Evolutionary conservation across 352 stramenopile species (phyloP).

Genomic region (Phytophthora rubi): DNA sequence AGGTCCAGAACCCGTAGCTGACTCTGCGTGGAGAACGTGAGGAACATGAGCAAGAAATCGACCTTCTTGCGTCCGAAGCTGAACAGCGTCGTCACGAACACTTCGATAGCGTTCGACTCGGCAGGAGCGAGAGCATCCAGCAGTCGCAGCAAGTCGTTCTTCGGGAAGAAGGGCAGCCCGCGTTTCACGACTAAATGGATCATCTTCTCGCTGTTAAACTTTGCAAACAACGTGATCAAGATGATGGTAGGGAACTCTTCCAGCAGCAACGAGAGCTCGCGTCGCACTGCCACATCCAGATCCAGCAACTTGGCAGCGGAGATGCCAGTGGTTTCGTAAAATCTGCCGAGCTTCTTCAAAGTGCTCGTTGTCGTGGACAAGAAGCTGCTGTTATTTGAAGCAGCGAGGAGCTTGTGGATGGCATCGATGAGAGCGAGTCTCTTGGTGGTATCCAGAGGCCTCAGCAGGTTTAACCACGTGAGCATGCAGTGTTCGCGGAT

Average conservation of each 20-base stretch:
- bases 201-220: conserved; percentile 59
- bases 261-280: conserved; percentile 42
- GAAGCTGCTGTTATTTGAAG: conserved; percentile 11
- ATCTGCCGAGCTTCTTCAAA: conserved; percentile 61
- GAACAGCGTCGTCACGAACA: conserved; percentile 51
- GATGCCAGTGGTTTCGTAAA: conserved; percentile 57
- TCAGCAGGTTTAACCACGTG: conserved; percentile 54
- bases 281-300: conserved; percentile 39
- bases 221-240: conserved; percentile 53
- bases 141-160: conserved; percentile 54
- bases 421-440: conserved; percentile 46
- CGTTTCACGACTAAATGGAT: conserved; percentile 45
- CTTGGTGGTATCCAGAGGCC: conserved; percentile 30
- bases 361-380: conserved; percentile 27
- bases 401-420: conserved; percentile 26
- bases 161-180: conserved; percentile 44
- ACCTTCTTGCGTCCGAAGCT: conserved; percentile 39
- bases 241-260: conserved; percentile 61
- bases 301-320: conserved; percentile 48
- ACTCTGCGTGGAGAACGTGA: conserved; percentile 44
- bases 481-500: conserved; percentile 52
- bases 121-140: conserved; percentile 49
- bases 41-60: conserved; percentile 49
- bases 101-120: conserved; percentile 34
- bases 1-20: conserved; percentile 49